These are phyloP conservation scores for Aegilops sharonensis DNA, from an alignment of 176 grass and related monocot species.

Conservation along the genomic window DNA sequence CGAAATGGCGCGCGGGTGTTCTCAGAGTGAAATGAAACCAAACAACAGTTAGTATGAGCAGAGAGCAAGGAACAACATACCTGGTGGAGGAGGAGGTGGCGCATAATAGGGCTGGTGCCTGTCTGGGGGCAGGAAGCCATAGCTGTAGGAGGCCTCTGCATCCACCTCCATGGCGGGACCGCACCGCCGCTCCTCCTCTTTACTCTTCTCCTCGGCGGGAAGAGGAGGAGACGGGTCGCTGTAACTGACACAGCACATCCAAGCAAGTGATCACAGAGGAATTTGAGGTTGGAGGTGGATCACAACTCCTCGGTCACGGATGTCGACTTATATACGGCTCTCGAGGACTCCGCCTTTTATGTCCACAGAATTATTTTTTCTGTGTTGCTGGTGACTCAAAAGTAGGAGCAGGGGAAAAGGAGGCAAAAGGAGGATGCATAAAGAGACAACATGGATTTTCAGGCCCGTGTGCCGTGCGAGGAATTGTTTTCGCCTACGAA, in stretches of 20 bases:
- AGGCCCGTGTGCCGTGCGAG: neutral
- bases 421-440: neutral
- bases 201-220: neutral
- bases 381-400: neutral
- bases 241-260: constrained; percentile 33
- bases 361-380: neutral
- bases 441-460: neutral
- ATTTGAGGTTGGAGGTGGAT: neutral
- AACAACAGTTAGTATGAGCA: neutral
- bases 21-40: neutral
- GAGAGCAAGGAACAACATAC: neutral
- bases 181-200: neutral
- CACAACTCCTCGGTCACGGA: constrained; percentile 4
- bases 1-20: neutral
- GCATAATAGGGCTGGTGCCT: constrained; percentile 31
- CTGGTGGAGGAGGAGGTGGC: constrained; percentile 31
- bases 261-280: constrained; percentile 29
- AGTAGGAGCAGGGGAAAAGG: neutral
- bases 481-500: neutral
- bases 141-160: constrained; percentile 36
- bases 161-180: constrained; percentile 40
- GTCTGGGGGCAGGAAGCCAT: constrained; percentile 33
- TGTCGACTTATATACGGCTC: constrained; percentile 28
- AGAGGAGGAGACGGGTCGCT: neutral
- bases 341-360: neutral